phyloP scores from a whole-genome alignment of 2,329 filamentous ascomycete species.

The Fusarium mexicanum region DNA sequence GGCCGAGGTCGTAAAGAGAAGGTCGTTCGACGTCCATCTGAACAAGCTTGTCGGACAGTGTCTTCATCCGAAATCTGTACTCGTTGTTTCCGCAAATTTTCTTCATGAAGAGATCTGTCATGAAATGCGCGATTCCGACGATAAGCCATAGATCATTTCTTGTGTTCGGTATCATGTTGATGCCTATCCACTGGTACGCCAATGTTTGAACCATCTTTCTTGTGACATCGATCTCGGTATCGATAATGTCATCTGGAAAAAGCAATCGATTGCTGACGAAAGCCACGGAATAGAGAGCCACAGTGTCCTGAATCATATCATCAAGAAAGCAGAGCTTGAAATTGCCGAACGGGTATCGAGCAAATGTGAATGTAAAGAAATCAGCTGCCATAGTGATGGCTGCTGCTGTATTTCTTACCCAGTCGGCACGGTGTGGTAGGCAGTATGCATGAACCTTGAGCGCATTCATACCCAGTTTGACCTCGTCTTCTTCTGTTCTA shows the following conservation, averaged over 20 bases:
- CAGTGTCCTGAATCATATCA: conserved; percentile 79
- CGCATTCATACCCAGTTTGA: conserved; percentile 87
- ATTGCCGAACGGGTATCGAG: conserved; percentile 88
- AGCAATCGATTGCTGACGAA: conserved; percentile 88
- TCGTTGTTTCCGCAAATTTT: conserved; percentile 94
- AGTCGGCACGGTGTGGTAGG: conserved; percentile 81
- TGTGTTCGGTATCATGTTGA: conserved; percentile 88
- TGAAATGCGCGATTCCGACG: conserved; percentile 90
- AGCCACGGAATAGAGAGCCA: conserved; percentile 82
- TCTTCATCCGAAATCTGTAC: conserved; percentile 89
- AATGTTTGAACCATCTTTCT: conserved; percentile 83
- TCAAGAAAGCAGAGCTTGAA: conserved; percentile 97
- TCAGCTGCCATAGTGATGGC: conserved; percentile 90
- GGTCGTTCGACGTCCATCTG: conserved; percentile 84
- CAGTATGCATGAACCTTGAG: conserved; percentile 93
- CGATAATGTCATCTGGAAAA: conserved; percentile 85
- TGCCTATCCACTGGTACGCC: conserved; percentile 92
- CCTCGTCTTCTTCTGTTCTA: conserved; percentile 89
- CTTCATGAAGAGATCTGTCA: conserved; percentile 93
- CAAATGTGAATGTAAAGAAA: conserved; percentile 87
- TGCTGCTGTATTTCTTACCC: conserved; percentile 87
- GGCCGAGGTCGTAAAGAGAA: conserved; percentile 82
- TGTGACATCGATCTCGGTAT: conserved; percentile 84
- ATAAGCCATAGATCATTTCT: conserved; percentile 88
- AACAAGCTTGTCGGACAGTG: conserved; percentile 82